These are phyloP conservation scores for Neurospora sp. DNA, from an alignment of 495 filamentous ascomycete genomes.

Conservation along the genomic window DNA sequence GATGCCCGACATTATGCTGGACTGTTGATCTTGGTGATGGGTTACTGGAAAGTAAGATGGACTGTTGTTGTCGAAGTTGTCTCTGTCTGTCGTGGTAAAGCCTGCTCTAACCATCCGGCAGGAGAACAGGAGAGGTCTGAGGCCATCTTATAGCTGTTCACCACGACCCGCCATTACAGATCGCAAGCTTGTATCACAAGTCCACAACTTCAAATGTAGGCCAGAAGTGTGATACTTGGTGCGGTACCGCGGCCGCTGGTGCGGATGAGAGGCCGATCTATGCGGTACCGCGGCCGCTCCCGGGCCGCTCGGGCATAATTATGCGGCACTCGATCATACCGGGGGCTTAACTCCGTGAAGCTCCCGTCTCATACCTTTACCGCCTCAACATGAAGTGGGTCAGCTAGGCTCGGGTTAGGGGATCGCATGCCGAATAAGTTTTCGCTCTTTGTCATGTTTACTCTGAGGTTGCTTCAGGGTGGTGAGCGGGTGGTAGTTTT, in stretches of 20 bases:
- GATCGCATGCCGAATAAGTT: not conserved
- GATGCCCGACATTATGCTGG: not conserved
- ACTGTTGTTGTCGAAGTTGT: not conserved
- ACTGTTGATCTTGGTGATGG: not conserved
- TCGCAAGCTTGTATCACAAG: not conserved
- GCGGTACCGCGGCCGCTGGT: not conserved
- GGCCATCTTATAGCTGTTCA: not conserved
- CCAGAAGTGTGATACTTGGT: not conserved
- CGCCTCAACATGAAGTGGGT: not conserved
- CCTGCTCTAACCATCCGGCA: not conserved
- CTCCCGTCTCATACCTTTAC: not conserved
- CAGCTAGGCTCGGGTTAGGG: not conserved
- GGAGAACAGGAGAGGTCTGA: not conserved
- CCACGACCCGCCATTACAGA: not conserved
- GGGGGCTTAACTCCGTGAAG: not conserved
- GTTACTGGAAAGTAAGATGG: not conserved
- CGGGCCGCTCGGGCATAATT: not conserved
- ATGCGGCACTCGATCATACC: not conserved
- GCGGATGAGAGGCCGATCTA: not conserved
- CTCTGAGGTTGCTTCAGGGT: not conserved
- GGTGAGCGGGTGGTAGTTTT: not conserved
- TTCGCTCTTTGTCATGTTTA: not conserved
- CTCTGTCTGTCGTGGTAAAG: not conserved
- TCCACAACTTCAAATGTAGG: not conserved
- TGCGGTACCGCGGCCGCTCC: not conserved